Evolutionary conservation across 2,329 filamentous ascomycete species (phyloP).

Genomic region (Diaporthe vexans): DNA sequence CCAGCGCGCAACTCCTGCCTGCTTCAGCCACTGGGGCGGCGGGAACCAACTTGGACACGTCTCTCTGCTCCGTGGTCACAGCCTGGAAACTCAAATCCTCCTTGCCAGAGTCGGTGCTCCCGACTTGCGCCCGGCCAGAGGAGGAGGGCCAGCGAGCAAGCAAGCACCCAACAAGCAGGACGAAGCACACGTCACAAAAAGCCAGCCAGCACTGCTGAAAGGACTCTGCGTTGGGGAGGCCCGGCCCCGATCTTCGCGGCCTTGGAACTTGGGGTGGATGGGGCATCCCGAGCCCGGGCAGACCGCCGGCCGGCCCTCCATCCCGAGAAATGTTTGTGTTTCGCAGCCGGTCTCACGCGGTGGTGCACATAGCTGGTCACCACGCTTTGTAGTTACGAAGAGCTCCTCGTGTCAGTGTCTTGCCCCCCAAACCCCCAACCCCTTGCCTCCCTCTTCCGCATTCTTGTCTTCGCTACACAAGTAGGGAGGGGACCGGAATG

Average conservation of each 20-base stretch:
- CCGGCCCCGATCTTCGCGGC: constrained; percentile 23
- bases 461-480: background rate
- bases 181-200: background rate
- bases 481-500: background rate
- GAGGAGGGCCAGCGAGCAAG: background rate
- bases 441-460: background rate
- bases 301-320: constrained; percentile 35
- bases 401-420: constrained; percentile 15
- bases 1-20: constrained; percentile 25
- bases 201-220: background rate
- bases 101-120: background rate
- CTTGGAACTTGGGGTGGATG: background rate
- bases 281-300: constrained; percentile 28
- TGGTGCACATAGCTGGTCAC: background rate
- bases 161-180: background rate
- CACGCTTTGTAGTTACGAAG: background rate
- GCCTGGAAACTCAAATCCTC: constrained; percentile 25
- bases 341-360: background rate
- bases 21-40: constrained; percentile 3
- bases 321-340: constrained; percentile 22
- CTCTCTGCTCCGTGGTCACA: background rate
- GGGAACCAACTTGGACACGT: background rate
- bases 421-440: background rate
- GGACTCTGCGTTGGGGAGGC: background rate
- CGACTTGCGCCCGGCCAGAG: background rate